These are phyloP conservation scores for Termitomyces sp. DNA, from an alignment of 768 basidiomycete species.

Conservation along the genomic window DNA sequence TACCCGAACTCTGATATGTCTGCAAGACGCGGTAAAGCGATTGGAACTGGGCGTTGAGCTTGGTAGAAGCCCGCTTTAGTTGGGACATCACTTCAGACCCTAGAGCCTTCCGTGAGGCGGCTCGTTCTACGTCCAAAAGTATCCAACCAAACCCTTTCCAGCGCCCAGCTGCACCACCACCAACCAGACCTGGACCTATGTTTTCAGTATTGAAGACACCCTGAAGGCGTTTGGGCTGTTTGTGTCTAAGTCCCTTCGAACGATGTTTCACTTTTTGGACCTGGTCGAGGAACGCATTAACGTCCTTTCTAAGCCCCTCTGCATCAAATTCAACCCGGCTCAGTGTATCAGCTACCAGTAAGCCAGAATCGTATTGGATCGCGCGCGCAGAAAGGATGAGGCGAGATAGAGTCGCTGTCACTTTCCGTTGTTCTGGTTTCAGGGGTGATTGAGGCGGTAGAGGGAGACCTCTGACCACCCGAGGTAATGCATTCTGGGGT, in stretches of 20 bases:
- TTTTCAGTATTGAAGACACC: slow-evolving; percentile 60
- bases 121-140: slow-evolving; percentile 45
- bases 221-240: slow-evolving; percentile 48
- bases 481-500: slow-evolving; percentile 49
- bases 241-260: slow-evolving; percentile 21
- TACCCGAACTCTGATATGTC: slow-evolving; percentile 35
- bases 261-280: slow-evolving; percentile 54
- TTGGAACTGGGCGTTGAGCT: slow-evolving; percentile 48
- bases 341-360: slow-evolving; percentile 56
- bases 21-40: slow-evolving; percentile 30
- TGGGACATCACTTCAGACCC: slow-evolving; percentile 51
- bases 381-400: slow-evolving; percentile 90
- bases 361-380: slow-evolving; percentile 75
- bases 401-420: slow-evolving; percentile 86
- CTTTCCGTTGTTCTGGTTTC: slow-evolving; percentile 79
- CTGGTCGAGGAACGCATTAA: slow-evolving; percentile 63
- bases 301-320: slow-evolving; percentile 68
- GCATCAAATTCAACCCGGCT: slow-evolving; percentile 73
- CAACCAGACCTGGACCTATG: slow-evolving; percentile 73
- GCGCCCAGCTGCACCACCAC: slow-evolving; percentile 70
- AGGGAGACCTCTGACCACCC: slow-evolving; percentile 43
- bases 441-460: slow-evolving; percentile 53
- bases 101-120: slow-evolving; percentile 45
- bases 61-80: slow-evolving; percentile 40
- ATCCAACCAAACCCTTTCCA: slow-evolving; percentile 91